phyloP scores from a whole-genome alignment of 1,284 basidiomycete species.

The Leccinum insolens region DNA sequence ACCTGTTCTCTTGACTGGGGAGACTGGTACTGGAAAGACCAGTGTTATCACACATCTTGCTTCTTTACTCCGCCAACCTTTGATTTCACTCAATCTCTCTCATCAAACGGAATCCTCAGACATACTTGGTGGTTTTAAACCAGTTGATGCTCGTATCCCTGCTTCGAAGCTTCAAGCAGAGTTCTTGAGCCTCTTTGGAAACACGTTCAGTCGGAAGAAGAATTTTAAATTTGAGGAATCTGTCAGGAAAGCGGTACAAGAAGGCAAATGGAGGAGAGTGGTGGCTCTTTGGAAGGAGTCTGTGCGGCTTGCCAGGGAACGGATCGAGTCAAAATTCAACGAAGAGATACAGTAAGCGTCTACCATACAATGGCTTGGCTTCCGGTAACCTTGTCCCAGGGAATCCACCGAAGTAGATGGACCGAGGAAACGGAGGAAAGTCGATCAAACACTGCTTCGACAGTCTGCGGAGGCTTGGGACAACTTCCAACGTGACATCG shows the following conservation, averaged over 20 bases:
- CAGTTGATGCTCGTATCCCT: conserved; percentile 84
- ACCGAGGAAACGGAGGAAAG: conserved; percentile 78
- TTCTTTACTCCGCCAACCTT: conserved; percentile 72
- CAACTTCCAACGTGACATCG: conserved; percentile 72
- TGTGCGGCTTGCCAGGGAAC: conserved; percentile 66
- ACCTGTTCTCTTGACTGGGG: conserved; percentile 92
- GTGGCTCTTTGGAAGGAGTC: conserved; percentile 88
- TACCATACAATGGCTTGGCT: neutral
- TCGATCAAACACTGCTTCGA: conserved; percentile 49
- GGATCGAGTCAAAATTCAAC: conserved; percentile 49
- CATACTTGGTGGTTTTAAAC: conserved; percentile 94
- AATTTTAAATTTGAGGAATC: conserved; percentile 89
- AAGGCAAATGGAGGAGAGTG: conserved; percentile 86
- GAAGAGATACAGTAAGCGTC: conserved; percentile 46
- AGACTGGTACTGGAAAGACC: conserved; percentile 99
- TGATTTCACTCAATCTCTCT: conserved; percentile 92
- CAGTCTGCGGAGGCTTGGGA: conserved; percentile 68
- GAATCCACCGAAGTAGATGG: conserved; percentile 39
- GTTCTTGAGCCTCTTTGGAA: conserved; percentile 85
- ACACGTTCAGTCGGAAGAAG: conserved; percentile 89
- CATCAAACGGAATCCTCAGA: conserved; percentile 98
- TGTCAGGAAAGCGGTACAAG: conserved; percentile 81
- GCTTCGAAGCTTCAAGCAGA: conserved; percentile 75
- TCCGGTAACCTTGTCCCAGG: conserved; percentile 16
- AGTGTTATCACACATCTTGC: conserved; percentile 91